A percentile compares a stretch with the other conserved stretches of the same genome.
phyloP scores from a whole-genome alignment of 345 rosid species.

The Reutealis trisperma region DNA sequence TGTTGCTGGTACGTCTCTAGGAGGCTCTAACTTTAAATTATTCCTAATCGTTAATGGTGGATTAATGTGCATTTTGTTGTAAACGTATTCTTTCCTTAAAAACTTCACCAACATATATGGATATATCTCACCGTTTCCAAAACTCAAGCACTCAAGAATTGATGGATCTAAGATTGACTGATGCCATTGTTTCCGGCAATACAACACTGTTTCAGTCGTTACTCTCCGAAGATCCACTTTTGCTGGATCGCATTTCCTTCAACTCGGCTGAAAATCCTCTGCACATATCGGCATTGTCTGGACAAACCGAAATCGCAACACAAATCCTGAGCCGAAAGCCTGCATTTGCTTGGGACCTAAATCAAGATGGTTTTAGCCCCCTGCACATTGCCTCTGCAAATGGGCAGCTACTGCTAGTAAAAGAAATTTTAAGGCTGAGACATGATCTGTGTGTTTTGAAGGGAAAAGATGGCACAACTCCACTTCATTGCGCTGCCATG shows the following conservation, averaged over 20 bases:
- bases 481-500: conserved; percentile 9
- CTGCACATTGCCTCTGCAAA: conserved; percentile 16
- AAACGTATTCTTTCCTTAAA: no score
- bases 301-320: neutral
- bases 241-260: neutral
- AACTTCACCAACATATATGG: neutral
- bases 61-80: no score
- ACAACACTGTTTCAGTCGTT: neutral
- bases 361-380: conserved; percentile 7
- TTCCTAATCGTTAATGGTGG: no score
- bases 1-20: no score
- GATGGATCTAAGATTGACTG: conserved; percentile 24
- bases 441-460: neutral
- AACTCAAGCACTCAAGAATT: neutral
- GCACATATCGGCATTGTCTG: conserved; percentile 5
- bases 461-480: conserved; percentile 5
- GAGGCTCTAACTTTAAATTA: no score
- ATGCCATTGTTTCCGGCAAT: conserved; percentile 14
- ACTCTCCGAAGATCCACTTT: conserved; percentile 6
- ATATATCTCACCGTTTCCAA: no score
- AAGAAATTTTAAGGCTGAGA: neutral
- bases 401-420: neutral
- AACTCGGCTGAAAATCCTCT: neutral
- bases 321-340: neutral
- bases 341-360: conserved; percentile 5